These are phyloP conservation scores for Physcia stellaris DNA, from an alignment of 495 filamentous ascomycete species.

Conservation along the genomic window DNA sequence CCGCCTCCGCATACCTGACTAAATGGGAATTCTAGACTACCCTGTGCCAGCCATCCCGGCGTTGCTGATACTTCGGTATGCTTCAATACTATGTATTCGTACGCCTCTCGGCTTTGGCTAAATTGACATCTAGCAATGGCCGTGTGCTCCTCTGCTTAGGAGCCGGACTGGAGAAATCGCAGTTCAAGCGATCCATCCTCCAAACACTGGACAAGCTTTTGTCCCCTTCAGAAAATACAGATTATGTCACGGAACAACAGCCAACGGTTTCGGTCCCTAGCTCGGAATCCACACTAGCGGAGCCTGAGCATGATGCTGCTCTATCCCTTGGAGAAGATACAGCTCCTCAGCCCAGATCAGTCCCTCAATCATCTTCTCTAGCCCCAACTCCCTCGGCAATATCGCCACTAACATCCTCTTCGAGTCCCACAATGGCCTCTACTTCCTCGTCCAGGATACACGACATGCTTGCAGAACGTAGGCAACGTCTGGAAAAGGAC, in stretches of 20 bases:
- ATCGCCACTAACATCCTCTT: neutral
- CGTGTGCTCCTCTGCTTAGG: constrained; percentile 16
- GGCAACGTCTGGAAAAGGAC: constrained; percentile 15
- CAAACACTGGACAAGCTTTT: constrained; percentile 5
- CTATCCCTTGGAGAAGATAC: neutral
- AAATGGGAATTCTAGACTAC: too few species aligned
- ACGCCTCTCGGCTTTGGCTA: neutral
- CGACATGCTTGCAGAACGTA: constrained; percentile 13
- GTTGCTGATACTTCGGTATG: constrained; percentile 62
- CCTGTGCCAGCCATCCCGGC: constrained; percentile 60
- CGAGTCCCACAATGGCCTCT: neutral
- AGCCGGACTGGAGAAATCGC: constrained; percentile 14
- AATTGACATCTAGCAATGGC: constrained; percentile 16
- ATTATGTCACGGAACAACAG: neutral
- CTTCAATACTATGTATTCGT: neutral
- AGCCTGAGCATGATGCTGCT: neutral
- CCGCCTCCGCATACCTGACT: too few species aligned
- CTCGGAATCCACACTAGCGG: neutral
- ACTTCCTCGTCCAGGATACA: constrained; percentile 12
- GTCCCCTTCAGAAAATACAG: constrained; percentile 1
- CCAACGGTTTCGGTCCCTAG: neutral
- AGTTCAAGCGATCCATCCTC: constrained; percentile 14
- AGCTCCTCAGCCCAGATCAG: neutral
- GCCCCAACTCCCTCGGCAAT: neutral
- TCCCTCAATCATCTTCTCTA: neutral